Conservation (phyloP, 1,139 yeast genomes). For the Blastobotrys proliferans region DNA sequence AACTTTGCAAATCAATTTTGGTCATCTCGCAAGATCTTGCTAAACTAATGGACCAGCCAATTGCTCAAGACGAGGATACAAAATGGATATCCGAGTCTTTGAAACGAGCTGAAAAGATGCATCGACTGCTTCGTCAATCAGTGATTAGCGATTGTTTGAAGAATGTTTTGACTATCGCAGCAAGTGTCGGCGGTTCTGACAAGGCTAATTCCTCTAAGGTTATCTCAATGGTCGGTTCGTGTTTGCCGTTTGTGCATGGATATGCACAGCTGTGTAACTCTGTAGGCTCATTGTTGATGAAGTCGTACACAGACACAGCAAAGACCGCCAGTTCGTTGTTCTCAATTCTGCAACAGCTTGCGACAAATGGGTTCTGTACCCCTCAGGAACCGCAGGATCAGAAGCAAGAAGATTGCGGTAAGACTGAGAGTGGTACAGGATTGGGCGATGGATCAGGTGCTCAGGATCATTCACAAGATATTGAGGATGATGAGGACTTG, state of each 20-base stretch:
- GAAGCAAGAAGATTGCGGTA: conserved; percentile 51
- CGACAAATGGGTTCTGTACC: conserved; percentile 89
- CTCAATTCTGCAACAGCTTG: conserved; percentile 53
- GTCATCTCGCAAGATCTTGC: conserved; percentile 62
- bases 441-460: conserved; percentile 96
- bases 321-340: conserved; percentile 61
- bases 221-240: conserved; percentile 31
- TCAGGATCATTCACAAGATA: conserved; percentile 72
- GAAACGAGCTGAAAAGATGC: background rate
- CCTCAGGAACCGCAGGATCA: conserved; percentile 78
- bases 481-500: conserved; percentile 89
- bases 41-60: conserved; percentile 26
- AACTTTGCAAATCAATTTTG: conserved; percentile 57
- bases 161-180: background rate
- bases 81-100: conserved; percentile 7
- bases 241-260: conserved; percentile 34
- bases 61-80: conserved; percentile 6
- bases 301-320: conserved; percentile 39
- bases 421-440: conserved; percentile 73
- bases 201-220: conserved; percentile 31
- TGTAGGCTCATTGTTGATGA: conserved; percentile 20
- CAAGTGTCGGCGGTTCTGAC: background rate
- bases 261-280: conserved; percentile 26
- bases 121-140: conserved; percentile 1
- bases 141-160: background rate